Evolutionary conservation across 495 filamentous ascomycete genomes (phyloP), one percentile per base, ranked within the genome.

Genomic region (Parachaetomium inaequale): DNA sequence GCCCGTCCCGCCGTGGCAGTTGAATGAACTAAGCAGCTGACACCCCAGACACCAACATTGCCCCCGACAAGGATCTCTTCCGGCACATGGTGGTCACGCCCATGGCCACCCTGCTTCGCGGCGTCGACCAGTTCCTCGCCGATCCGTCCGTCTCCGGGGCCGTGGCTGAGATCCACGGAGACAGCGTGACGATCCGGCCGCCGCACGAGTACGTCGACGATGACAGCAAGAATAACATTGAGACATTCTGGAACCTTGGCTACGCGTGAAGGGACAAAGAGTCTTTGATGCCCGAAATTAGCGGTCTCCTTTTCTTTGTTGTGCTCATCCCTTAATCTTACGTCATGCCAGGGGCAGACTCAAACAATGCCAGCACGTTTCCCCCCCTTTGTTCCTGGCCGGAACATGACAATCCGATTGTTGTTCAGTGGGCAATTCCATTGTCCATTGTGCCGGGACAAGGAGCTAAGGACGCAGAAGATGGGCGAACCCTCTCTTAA

Each of bases 91-190:
- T 78, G 5, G 36, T 84, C 7, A 85, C 82, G 7, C 83, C 83
- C 11, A 80, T 82, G 74, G 70, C 69, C 11, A 84, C 82, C 2
- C 74, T 79, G 0, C 63, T 78, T 28, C 74, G 69, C 17, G 81
- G 79, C 7, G 76, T 83, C 0, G 69, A 68, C 21, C 68, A 75
- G 61, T 72, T 85, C n/a, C 61, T 78, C 8, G 67, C 43, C 0
- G 78, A 83, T 56, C 58, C 67, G 0, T 71, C 52, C 14, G 55
- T 83, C 29, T 79, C 74, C 2, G 83, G 83, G 0, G 69, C 70
- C 15, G 73, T 82, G 12, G 79, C 78, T 6, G 82, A 86, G 68
- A 78, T 85, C 28, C 81, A 84, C 63, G 81, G 81, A 0, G 75
- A 81, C 10, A 76, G 70, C n/a, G 79, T 82, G 17, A 84, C 80